Evolutionary conservation across 108 stramenopile species (phyloP).

Genomic region (Nitzschia sp.): DNA sequence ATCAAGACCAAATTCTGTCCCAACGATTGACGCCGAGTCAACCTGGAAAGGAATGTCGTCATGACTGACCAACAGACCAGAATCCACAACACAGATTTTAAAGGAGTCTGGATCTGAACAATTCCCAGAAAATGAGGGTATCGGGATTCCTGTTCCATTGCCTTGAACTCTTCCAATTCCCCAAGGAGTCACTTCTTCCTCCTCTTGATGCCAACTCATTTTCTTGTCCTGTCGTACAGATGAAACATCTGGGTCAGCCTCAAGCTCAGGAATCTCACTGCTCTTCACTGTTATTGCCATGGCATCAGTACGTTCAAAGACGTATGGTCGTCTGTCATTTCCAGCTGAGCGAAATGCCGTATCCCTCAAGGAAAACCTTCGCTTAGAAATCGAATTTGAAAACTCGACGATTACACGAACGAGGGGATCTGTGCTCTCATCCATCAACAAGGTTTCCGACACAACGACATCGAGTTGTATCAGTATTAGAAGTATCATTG

Average conservation of each 20-base stretch:
- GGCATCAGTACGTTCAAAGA: slow-evolving; percentile 3
- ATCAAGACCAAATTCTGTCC: slow-evolving; percentile 13
- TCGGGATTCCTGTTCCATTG: background rate
- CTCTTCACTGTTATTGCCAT: slow-evolving; percentile 4
- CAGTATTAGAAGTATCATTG: background rate
- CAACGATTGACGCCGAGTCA: slow-evolving; percentile 1
- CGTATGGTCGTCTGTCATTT: background rate
- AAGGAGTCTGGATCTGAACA: slow-evolving; percentile 6
- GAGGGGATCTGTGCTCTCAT: background rate
- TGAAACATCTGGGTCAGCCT: slow-evolving; percentile 2
- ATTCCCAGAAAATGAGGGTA: background rate
- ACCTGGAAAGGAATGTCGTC: slow-evolving; percentile 39
- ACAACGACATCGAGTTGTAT: background rate
- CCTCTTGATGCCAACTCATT: background rate
- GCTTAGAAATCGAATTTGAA: background rate
- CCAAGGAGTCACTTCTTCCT: slow-evolving; percentile 7
- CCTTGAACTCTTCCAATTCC: slow-evolving; percentile 33
- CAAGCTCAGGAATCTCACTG: slow-evolving; percentile 1
- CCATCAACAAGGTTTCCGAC: background rate
- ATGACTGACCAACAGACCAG: slow-evolving; percentile 41
- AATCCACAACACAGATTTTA: slow-evolving; percentile 64
- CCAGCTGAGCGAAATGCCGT: background rate
- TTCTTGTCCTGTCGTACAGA: background rate
- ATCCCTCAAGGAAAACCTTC: background rate
- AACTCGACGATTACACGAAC: slow-evolving; percentile 15